A percentile compares a stretch with the other conserved stretches of the same genome.
phyloP scores from a whole-genome alignment of 345 rosid species.

The Eutrema heterophyllum region DNA sequence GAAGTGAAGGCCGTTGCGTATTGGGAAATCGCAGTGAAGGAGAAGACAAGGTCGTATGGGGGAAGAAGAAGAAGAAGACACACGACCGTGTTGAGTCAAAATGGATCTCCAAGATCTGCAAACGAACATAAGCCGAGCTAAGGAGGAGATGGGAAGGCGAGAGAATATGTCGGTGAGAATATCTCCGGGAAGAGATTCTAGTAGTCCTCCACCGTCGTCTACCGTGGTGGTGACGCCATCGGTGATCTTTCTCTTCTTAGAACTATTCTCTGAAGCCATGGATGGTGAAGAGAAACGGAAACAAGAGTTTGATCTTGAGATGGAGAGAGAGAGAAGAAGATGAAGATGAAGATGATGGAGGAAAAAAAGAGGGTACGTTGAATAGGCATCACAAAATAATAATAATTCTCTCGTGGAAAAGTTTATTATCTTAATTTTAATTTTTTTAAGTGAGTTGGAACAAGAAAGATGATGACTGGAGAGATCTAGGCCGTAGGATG shows the following conservation, averaged over 20 bases:
- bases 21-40: slow-evolving; percentile 53
- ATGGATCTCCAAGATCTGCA: slow-evolving; percentile 44
- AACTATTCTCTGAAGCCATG: slow-evolving; percentile 33
- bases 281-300: slow-evolving; percentile 8
- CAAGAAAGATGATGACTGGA: slow-evolving; percentile 11
- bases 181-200: slow-evolving; percentile 60
- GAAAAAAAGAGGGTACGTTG: slow-evolving; percentile 36
- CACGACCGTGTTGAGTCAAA: slow-evolving; percentile 32
- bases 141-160: slow-evolving; percentile 52
- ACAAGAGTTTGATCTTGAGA: slow-evolving; percentile 16
- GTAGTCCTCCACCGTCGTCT: slow-evolving; percentile 3
- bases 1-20: slow-evolving; percentile 50
- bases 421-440: background rate
- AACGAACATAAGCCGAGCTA: slow-evolving; percentile 51
- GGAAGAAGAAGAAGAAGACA: slow-evolving; percentile 28
- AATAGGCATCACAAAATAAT: slow-evolving; percentile 41
- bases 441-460: background rate
- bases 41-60: slow-evolving; percentile 45
- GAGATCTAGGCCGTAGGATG: slow-evolving; percentile 36
- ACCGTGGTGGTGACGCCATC: slow-evolving; percentile 1
- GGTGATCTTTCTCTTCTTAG: slow-evolving; percentile 29
- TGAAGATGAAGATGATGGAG: slow-evolving; percentile 22
- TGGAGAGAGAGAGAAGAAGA: slow-evolving; percentile 8
- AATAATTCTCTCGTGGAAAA: slow-evolving; percentile 28
- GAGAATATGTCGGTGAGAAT: slow-evolving; percentile 55